Conservation (phyloP, 768 basidiomycete species). For the Suillus decipiens region DNA sequence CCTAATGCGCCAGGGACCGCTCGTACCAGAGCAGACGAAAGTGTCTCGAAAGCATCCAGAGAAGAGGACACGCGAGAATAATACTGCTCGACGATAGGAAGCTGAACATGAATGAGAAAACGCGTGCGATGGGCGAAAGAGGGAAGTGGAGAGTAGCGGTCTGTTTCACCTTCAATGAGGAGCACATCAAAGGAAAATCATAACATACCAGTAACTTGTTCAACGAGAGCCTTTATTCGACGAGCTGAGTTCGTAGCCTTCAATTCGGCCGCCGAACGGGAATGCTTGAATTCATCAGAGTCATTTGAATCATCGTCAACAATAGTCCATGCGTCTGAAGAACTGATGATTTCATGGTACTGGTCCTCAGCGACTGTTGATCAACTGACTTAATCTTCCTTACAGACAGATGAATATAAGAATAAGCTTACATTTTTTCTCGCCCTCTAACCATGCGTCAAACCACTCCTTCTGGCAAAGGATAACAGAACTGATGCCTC, state of each 20-base stretch:
- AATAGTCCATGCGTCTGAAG: slow-evolving; percentile 85
- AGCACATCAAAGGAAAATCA: neutral
- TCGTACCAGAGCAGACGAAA: slow-evolving; percentile 85
- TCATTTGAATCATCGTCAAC: slow-evolving; percentile 61
- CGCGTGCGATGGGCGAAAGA: slow-evolving; percentile 72
- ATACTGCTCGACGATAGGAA: slow-evolving; percentile 82
- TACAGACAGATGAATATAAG: neutral
- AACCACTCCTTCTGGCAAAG: slow-evolving; percentile 89
- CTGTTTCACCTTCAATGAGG: slow-evolving; percentile 38
- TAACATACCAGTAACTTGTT: slow-evolving; percentile 83
- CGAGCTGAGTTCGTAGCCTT: slow-evolving; percentile 84
- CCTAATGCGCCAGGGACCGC: slow-evolving; percentile 91
- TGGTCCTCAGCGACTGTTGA: slow-evolving; percentile 80
- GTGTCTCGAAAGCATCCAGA: slow-evolving; percentile 90
- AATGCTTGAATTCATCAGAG: slow-evolving; percentile 30
- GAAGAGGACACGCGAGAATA: slow-evolving; percentile 77
- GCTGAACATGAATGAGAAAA: slow-evolving; percentile 83
- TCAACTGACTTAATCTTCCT: neutral
- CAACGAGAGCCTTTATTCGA: slow-evolving; percentile 79
- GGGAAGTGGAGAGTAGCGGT: slow-evolving; percentile 90
- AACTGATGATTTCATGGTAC: slow-evolving; percentile 80
- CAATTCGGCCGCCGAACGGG: slow-evolving; percentile 37
- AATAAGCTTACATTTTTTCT: slow-evolving; percentile 73
- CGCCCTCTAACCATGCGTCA: slow-evolving; percentile 85
- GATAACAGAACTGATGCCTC: slow-evolving; percentile 80